A percentile compares a stretch with the other conserved stretches of the same genome.
These are phyloP conservation scores for Coemansia reversa DNA, from an alignment of 192 early-diverging fungal genomes.

Conservation along the genomic window DNA sequence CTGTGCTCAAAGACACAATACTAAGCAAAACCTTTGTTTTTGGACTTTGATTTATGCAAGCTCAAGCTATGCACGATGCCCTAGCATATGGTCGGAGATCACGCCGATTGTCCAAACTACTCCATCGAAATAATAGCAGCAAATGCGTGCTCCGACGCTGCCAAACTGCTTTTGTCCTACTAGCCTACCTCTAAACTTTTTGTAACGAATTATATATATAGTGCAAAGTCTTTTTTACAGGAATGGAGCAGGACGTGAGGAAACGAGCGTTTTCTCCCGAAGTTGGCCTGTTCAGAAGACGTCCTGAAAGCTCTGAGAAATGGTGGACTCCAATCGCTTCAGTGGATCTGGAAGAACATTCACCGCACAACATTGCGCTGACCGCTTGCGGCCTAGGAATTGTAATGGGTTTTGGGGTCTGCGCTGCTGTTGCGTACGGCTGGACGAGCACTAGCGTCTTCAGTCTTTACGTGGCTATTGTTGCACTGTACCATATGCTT, in stretches of 20 bases:
- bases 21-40: no score
- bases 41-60: no score
- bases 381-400: constrained; percentile 72
- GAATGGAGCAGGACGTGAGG: neutral
- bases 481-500: constrained; percentile 78
- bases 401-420: constrained; percentile 58
- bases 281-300: constrained; percentile 18
- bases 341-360: constrained; percentile 64
- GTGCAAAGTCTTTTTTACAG: no score
- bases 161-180: no score
- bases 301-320: constrained; percentile 13
- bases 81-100: no score
- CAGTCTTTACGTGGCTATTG: constrained; percentile 64
- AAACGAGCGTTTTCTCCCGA: constrained; percentile 16
- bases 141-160: no score
- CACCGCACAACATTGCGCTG: constrained; percentile 78
- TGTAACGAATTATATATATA: no score
- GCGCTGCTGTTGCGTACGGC: constrained; percentile 29
- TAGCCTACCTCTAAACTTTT: no score
- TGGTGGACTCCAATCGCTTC: constrained; percentile 54
- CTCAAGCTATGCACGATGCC: no score
- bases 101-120: no score
- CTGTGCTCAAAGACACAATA: no score
- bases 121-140: no score
- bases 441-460: constrained; percentile 47